Base-by-base conservation (phyloP, 495 filamentous ascomycete genomes). In the Penicillium salamii region DNA sequence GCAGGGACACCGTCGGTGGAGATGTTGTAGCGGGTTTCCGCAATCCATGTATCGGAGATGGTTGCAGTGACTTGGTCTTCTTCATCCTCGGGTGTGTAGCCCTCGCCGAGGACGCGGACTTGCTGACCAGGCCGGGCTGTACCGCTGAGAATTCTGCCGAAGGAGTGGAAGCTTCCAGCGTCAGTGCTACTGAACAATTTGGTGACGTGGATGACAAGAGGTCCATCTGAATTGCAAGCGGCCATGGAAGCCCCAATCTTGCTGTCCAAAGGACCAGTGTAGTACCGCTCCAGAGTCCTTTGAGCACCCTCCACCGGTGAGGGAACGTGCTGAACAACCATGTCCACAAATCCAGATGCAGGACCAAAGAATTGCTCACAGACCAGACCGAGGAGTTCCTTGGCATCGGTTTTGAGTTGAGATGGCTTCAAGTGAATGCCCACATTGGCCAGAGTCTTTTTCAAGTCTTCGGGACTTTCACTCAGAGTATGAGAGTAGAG, bases 31-130 rank as follows among this genome's bases (percentile, higher is more conserved):
- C 90, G 76, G 4, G 91, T 90, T 63, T 97, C 90, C n/a, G 88
- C 87, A 49, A 98, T 90, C 82, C 87, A 95, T 26, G 91, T 91
- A 44, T 91, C 85, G 9, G 82, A 81, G 45, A 98, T 88, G 5
- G 87, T 95, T n/a, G 90, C 89, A 52, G 81, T 71, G 7, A 85
- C 87, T 92, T 97, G 97, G 61, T 98, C 93, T 71, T 98, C 93
- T 63, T 97, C 95, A 58, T 98, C 93, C 60, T 98, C 93, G 14
- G 96, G 81, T 1, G 92, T 95, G 69, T 97, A 98, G 17, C 89
- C 89, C 64, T 98, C 93, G 20, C 93, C 93, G 2, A 98, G 81
- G 20, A 98, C 93, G 11, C 93, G 86, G 13, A 97, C 88, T 53
- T 90, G 84, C 52, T 87, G 77, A 17, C 85, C 87, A 11, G 92